Conservation (phyloP, 2,329 filamentous ascomycete genomes). For the Verticillium longisporum region DNA sequence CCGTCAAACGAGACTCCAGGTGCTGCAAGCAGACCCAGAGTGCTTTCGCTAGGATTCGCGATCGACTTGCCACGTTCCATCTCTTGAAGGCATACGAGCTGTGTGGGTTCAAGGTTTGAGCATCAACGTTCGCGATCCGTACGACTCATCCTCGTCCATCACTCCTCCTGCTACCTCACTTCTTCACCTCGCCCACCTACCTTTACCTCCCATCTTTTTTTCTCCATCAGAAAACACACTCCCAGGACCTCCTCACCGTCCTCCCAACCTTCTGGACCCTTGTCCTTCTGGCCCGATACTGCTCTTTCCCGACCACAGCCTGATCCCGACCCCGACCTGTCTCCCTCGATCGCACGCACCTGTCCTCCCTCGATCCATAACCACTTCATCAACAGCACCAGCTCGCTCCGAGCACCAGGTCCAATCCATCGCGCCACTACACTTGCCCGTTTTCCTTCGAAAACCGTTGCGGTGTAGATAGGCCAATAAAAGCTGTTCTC, state of each 20-base stretch:
- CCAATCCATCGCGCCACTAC: conserved; percentile 45
- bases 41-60: background rate
- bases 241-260: conserved; percentile 5
- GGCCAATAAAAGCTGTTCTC: conserved; percentile 25
- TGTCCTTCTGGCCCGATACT: conserved; percentile 5
- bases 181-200: background rate
- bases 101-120: conserved; percentile 28
- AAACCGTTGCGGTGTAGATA: conserved; percentile 78
- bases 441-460: conserved; percentile 94
- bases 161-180: conserved; percentile 13
- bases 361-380: conserved; percentile 6
- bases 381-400: conserved; percentile 11
- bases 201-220: conserved; percentile 9
- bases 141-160: conserved; percentile 13
- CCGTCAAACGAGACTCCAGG: background rate
- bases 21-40: background rate
- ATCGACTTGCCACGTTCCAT: background rate
- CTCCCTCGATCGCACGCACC: conserved; percentile 4
- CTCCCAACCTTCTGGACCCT: conserved; percentile 5
- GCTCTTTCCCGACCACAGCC: conserved; percentile 1
- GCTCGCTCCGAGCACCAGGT: background rate
- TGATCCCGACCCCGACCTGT: conserved; percentile 3
- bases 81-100: background rate
- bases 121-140: conserved; percentile 22
- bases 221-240: background rate